Percentiles rank a stretch among this genome's conserved stretches.
phyloP scores from a whole-genome alignment of 805 yeast genomes.

The Cyberlindnera bimundalis region DNA sequence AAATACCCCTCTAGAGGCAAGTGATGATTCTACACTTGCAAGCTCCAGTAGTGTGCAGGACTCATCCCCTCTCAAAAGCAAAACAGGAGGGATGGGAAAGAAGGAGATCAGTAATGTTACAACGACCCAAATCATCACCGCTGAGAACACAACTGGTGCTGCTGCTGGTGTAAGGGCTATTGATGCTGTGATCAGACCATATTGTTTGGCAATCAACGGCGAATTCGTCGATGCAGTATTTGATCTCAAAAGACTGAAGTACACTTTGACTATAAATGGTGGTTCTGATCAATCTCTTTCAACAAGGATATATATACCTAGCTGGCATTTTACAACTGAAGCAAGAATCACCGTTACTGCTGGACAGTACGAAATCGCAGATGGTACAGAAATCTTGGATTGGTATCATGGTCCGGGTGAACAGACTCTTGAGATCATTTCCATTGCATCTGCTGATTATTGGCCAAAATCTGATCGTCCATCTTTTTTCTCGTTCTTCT shows the following conservation, averaged over 20 bases:
- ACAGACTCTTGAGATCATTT: slow-evolving; percentile 32
- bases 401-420: slow-evolving; percentile 63
- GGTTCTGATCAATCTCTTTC: slow-evolving; percentile 33
- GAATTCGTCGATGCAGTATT: slow-evolving; percentile 51
- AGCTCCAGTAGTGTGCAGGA: slow-evolving; percentile 3
- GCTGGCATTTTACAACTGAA: slow-evolving; percentile 60
- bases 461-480: slow-evolving; percentile 3
- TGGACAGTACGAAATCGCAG: slow-evolving; percentile 55
- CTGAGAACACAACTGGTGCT: slow-evolving; percentile 1
- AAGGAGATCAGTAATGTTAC: neutral
- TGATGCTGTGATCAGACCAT: slow-evolving; percentile 76
- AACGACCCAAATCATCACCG: neutral
- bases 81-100: too few relatives aligned
- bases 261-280: slow-evolving; percentile 44
- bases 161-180: slow-evolving; percentile 65
- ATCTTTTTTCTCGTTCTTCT: slow-evolving; percentile 15
- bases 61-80: slow-evolving; percentile 20
- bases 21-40: slow-evolving; percentile 6
- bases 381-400: slow-evolving; percentile 49
- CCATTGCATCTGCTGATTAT: slow-evolving; percentile 3
- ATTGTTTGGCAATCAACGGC: slow-evolving; percentile 64
- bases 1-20: neutral
- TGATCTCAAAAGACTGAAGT: slow-evolving; percentile 46
- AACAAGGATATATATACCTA: slow-evolving; percentile 67
- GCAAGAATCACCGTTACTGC: slow-evolving; percentile 48